A percentile compares a stretch with the other conserved stretches of the same genome.
Conservation (phyloP, 768 basidiomycete genomes). For the Austroboletus eburneus region DNA sequence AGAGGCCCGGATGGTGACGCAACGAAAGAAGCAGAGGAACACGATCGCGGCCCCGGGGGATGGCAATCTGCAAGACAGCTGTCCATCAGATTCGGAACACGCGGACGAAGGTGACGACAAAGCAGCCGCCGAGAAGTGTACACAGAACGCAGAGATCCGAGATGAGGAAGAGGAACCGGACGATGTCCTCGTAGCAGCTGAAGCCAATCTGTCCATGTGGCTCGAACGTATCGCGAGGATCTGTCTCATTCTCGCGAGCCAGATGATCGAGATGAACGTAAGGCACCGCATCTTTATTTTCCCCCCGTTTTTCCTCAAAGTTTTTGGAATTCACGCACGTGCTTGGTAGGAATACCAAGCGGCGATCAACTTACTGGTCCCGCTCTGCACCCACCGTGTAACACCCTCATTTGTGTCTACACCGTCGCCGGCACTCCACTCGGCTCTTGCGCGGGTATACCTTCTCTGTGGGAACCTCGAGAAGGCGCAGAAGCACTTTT, state of each 20-base stretch:
- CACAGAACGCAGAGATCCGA: not conserved
- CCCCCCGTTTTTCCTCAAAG: not conserved
- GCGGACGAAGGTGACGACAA: not conserved
- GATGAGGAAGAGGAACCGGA: conserved; percentile 11
- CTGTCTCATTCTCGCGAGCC: conserved; percentile 75
- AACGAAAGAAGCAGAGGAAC: conserved; percentile 6
- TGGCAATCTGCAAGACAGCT: not conserved
- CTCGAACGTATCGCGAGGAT: conserved; percentile 73
- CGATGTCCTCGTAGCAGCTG: conserved; percentile 22
- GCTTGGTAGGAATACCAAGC: conserved; percentile 62
- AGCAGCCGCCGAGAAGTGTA: not conserved
- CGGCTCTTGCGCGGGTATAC: conserved; percentile 69
- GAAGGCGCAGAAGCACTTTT: conserved; percentile 57
- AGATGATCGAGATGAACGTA: conserved; percentile 84
- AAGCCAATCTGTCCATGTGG: conserved; percentile 62
- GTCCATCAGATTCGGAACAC: conserved; percentile 1
- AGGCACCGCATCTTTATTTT: conserved; percentile 1
- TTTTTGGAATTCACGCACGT: too few relatives aligned
- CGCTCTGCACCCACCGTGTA: conserved; percentile 48
- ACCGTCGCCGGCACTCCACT: conserved; percentile 54
- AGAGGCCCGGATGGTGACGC: conserved; percentile 15
- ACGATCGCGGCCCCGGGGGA: not conserved
- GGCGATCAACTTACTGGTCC: conserved; percentile 63
- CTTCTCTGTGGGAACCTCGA: conserved; percentile 67
- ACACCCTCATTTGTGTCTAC: conserved; percentile 11